Evolutionary conservation across 352 stramenopile genomes (phyloP).

Genomic region (Phytophthora boehmeriae): DNA sequence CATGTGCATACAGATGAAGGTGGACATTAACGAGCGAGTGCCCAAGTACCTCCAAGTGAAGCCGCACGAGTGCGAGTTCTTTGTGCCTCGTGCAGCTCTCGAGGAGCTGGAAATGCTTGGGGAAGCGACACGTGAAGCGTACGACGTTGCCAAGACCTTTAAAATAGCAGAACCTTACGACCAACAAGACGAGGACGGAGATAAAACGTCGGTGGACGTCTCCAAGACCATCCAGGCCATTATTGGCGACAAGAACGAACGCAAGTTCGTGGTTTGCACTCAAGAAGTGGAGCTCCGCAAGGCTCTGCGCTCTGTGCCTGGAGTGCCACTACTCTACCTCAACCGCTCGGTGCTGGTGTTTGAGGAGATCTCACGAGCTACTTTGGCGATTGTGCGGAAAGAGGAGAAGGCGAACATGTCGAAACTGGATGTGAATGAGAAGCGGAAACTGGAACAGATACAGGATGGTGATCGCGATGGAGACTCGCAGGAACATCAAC

Average conservation of each 20-base stretch:
- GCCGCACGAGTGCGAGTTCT: slow-evolving; percentile 70
- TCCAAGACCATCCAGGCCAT: slow-evolving; percentile 57
- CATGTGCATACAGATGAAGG: slow-evolving; percentile 90
- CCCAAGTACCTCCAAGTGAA: slow-evolving; percentile 88
- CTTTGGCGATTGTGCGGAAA: slow-evolving; percentile 79
- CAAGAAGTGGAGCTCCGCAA: slow-evolving; percentile 87
- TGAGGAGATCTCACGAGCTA: slow-evolving; percentile 81
- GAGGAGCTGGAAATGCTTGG: slow-evolving; percentile 79
- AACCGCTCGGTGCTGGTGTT: slow-evolving; percentile 90
- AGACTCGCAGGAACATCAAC: slow-evolving; percentile 23
- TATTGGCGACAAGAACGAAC: slow-evolving; percentile 75
- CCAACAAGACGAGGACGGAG: slow-evolving; percentile 21
- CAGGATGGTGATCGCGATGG: slow-evolving; percentile 14
- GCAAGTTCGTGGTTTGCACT: slow-evolving; percentile 85
- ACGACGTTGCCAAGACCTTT: slow-evolving; percentile 73
- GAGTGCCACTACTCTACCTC: slow-evolving; percentile 86
- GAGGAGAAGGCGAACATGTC: slow-evolving; percentile 75
- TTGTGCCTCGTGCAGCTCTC: slow-evolving; percentile 68
- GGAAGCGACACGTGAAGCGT: slow-evolving; percentile 60
- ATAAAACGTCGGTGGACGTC: slow-evolving; percentile 48
- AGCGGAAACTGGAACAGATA: slow-evolving; percentile 74
- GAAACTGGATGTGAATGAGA: slow-evolving; percentile 77
- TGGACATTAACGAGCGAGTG: slow-evolving; percentile 77
- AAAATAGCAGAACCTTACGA: slow-evolving; percentile 60
- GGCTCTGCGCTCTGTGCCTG: slow-evolving; percentile 62